Evolutionary conservation across 2,329 filamentous ascomycete genomes (phyloP).

Genomic region (Phialemoniopsis sp.): DNA sequence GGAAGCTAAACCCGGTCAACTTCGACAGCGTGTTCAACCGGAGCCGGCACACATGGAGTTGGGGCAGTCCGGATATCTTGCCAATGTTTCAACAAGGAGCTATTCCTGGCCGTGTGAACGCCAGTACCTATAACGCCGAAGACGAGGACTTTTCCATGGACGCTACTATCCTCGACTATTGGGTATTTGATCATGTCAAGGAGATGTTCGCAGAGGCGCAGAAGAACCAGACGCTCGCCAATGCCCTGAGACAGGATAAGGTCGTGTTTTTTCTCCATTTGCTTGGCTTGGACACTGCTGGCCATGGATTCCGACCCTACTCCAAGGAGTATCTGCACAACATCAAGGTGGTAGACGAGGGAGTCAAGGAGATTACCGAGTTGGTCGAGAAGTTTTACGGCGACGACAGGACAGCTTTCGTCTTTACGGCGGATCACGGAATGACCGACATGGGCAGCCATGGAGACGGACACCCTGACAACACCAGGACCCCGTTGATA

Average conservation of each 20-base stretch:
- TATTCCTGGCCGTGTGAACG: conserved; percentile 78
- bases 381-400: conserved; percentile 82
- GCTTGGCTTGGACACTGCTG: conserved; percentile 85
- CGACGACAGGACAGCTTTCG: conserved; percentile 82
- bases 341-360: conserved; percentile 88
- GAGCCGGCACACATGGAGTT: conserved; percentile 96
- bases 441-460: conserved; percentile 99
- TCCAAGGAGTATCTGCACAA: conserved; percentile 94
- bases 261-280: conserved; percentile 94
- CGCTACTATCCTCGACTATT: conserved; percentile 76
- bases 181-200: conserved; percentile 95
- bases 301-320: conserved; percentile 83
- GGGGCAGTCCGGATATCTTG: conserved; percentile 96
- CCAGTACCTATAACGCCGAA: conserved; percentile 78
- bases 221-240: conserved; percentile 70
- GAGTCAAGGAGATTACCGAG: conserved; percentile 77
- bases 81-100: conserved; percentile 97
- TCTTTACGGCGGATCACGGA: conserved; percentile 97
- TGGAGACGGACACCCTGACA: conserved; percentile 95
- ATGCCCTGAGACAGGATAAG: conserved; percentile 74
- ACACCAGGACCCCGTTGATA: conserved; percentile 89
- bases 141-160: conserved; percentile 87
- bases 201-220: conserved; percentile 77
- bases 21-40: conserved; percentile 99
- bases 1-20: conserved; percentile 97